These are phyloP conservation scores for Leccinum truebloodii DNA, from an alignment of 768 basidiomycete species.

Conservation along the genomic window DNA sequence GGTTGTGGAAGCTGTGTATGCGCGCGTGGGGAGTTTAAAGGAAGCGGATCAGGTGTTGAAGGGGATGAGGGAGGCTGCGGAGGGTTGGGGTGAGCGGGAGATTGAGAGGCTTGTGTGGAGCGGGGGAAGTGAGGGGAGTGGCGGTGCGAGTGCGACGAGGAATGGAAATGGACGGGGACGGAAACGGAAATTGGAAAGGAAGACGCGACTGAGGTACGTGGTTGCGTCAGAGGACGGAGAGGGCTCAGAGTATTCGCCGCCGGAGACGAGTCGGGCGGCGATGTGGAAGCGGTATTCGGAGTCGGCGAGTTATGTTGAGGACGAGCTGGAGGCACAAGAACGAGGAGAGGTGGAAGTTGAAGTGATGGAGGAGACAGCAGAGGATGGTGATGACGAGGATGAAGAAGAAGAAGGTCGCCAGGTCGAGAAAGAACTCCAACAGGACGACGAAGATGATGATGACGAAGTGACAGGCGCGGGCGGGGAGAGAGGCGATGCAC, in stretches of 20 bases:
- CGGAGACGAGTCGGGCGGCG: conserved; percentile 30
- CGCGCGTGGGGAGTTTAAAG: conserved; percentile 34
- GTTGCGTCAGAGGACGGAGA: conserved; percentile 14
- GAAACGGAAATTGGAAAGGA: not conserved
- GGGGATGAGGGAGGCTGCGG: conserved; percentile 41
- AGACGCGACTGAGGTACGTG: conserved; percentile 12
- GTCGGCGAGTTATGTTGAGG: not conserved
- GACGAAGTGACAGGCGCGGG: not conserved
- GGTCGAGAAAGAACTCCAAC: not conserved
- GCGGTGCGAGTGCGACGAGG: too few relatives aligned
- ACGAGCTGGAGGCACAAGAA: not conserved
- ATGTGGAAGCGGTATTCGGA: conserved; percentile 24
- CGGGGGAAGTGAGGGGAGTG: too few relatives aligned
- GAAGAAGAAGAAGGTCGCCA: not conserved
- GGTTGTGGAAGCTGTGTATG: conserved; percentile 43
- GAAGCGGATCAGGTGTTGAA: conserved; percentile 40
- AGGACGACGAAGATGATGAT: not conserved
- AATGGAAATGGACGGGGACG: not conserved
- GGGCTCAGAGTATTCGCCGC: conserved; percentile 28
- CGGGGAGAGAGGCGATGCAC: not conserved
- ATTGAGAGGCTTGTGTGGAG: conserved; percentile 7
- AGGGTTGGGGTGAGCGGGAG: conserved; percentile 25
- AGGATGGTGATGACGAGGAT: not conserved
- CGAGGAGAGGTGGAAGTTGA: not conserved
- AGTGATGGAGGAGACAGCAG: not conserved